phyloP scores from a whole-genome alignment of 1,139 yeast species.

The Pichia norvegensis region DNA sequence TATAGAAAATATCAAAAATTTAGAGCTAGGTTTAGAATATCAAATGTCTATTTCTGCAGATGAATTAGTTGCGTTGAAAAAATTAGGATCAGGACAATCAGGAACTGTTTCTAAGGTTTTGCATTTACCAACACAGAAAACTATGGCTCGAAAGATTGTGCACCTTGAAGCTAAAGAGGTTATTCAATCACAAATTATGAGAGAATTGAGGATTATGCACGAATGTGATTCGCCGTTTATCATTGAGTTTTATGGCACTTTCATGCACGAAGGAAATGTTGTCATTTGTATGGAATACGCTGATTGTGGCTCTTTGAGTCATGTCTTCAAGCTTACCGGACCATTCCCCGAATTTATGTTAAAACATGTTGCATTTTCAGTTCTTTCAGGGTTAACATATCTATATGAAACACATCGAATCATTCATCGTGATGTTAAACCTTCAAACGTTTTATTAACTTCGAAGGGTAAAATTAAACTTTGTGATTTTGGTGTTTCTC shows the following conservation, averaged over 20 bases:
- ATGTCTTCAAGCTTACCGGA: conserved; percentile 48
- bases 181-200: conserved; percentile 75
- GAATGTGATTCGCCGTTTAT: conserved; percentile 81
- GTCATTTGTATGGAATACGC: conserved; percentile 93
- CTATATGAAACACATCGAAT: conserved; percentile 75
- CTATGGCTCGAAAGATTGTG: conserved; percentile 87
- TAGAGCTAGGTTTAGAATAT: conserved; percentile 42
- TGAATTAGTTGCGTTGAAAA: conserved; percentile 68
- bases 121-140: conserved; percentile 79
- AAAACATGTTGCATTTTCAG: conserved; percentile 68
- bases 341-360: conserved; percentile 63
- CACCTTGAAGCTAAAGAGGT: conserved; percentile 78
- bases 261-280: conserved; percentile 57
- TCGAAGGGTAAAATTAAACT: conserved; percentile 74
- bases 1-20: conserved; percentile 31
- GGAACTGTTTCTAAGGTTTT: conserved; percentile 87
- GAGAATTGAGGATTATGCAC: conserved; percentile 85
- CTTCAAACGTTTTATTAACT: conserved; percentile 75
- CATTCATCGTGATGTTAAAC: conserved; percentile 89
- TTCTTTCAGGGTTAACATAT: conserved; percentile 74
- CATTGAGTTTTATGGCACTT: conserved; percentile 87
- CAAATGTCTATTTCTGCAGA: conserved; percentile 48
- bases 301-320: conserved; percentile 89
- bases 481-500: conserved; percentile 91
- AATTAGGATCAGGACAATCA: conserved; percentile 87